phyloP scores from a whole-genome alignment of 768 basidiomycete genomes.

The Termitomyces sp. region DNA sequence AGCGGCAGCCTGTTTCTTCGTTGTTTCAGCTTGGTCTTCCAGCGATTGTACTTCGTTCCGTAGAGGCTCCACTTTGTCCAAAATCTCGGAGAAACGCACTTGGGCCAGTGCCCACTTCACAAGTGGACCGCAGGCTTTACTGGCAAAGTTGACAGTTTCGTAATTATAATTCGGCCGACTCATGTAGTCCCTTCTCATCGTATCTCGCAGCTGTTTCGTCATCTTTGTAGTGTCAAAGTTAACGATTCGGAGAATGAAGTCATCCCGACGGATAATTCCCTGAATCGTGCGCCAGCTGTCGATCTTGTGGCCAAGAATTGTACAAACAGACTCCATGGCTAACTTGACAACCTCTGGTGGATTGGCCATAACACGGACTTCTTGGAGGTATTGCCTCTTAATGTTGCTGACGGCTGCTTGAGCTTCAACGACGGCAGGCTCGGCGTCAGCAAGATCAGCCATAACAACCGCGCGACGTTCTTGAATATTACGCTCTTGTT shows the following conservation, averaged over 20 bases:
- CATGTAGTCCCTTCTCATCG: slow-evolving; percentile 92
- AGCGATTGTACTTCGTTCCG: slow-evolving; percentile 93
- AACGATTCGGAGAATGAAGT: slow-evolving; percentile 94
- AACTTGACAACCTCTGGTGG: slow-evolving; percentile 97
- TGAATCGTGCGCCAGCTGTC: slow-evolving; percentile 97
- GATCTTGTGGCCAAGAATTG: slow-evolving; percentile 92
- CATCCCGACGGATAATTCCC: slow-evolving; percentile 91
- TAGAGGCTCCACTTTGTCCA: slow-evolving; percentile 95
- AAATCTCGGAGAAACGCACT: slow-evolving; percentile 93
- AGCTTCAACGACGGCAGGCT: slow-evolving; percentile 94
- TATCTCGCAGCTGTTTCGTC: slow-evolving; percentile 83
- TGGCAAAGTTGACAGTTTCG: slow-evolving; percentile 91
- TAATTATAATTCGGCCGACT: slow-evolving; percentile 90
- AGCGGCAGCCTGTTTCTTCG: slow-evolving; percentile 86
- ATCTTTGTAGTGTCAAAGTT: slow-evolving; percentile 93
- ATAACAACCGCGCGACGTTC: slow-evolving; percentile 87
- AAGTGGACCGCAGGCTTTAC: slow-evolving; percentile 95
- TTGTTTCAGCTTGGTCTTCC: slow-evolving; percentile 90
- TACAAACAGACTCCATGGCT: slow-evolving; percentile 98
- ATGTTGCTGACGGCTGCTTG: slow-evolving; percentile 97
- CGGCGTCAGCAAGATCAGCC: slow-evolving; percentile 95
- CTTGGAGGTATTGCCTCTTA: slow-evolving; percentile 91
- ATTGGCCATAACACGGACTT: slow-evolving; percentile 97
- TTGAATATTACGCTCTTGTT: slow-evolving; percentile 87
- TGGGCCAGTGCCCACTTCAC: slow-evolving; percentile 99